Conservation (phyloP, 371 early-diverging fungal species). For the Rhizopus delemar region DNA sequence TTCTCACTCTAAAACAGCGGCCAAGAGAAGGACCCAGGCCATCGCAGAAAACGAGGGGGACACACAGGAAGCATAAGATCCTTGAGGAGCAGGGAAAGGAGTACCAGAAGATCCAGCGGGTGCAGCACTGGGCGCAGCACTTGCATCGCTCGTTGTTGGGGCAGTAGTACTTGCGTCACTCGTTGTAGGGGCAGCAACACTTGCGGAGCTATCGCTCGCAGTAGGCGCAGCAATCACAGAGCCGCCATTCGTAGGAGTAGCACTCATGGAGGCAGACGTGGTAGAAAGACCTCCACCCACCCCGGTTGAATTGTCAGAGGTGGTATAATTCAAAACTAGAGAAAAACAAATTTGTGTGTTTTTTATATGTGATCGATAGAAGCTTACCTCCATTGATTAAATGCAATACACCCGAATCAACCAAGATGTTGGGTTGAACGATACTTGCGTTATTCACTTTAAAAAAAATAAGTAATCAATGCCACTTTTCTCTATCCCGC, state of each 20-base stretch:
- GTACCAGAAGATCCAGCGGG: no score
- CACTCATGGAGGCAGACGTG: neutral
- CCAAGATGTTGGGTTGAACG: conserved; percentile 37
- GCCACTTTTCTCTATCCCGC: neutral
- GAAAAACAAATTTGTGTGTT: neutral
- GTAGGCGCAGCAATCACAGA: neutral
- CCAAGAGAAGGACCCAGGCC: no score
- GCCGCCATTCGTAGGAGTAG: neutral
- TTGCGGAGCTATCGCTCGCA: no score
- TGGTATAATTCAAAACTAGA: neutral
- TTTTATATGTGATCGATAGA: neutral
- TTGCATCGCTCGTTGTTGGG: no score
- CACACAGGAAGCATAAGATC: no score
- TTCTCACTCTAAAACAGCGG: no score
- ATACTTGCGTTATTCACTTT: conserved; percentile 29
- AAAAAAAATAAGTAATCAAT: neutral
- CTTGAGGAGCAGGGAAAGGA: no score
- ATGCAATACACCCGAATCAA: conserved; percentile 52
- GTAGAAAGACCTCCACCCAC: no score
- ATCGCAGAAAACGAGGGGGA: no score
- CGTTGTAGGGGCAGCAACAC: no score
- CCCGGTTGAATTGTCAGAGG: neutral
- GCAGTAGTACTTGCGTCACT: no score
- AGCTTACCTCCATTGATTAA: conserved; percentile 31
- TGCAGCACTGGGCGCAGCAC: no score